Conservation (phyloP, 1,284 basidiomycete genomes). For the Irpex lacteus region DNA sequence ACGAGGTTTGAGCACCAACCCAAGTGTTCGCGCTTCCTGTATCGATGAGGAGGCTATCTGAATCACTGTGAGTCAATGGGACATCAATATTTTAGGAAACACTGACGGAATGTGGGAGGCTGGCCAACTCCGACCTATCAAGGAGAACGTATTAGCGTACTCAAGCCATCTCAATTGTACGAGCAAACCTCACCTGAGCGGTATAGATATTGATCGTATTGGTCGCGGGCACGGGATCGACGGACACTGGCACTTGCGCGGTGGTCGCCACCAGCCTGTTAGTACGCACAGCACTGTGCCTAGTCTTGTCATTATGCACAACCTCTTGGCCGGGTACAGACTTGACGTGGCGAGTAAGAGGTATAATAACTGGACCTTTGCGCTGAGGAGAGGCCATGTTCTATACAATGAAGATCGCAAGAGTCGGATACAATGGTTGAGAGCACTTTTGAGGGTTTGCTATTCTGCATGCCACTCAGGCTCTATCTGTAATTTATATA, state of each 20-base stretch:
- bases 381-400: constrained; percentile 7
- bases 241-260: neutral
- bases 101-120: constrained; percentile 11
- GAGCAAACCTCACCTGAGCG: constrained; percentile 9
- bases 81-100: neutral
- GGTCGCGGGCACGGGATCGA: constrained; percentile 10
- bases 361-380: constrained; percentile 11
- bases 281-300: constrained; percentile 7
- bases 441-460: too few relatives aligned
- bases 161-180: neutral
- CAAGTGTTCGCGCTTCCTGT: constrained; percentile 56
- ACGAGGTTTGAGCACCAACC: constrained; percentile 48
- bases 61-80: neutral
- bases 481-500: too few relatives aligned
- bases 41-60: constrained; percentile 27
- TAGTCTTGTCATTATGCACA: constrained; percentile 11
- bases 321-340: neutral
- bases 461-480: too few relatives aligned
- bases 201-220: constrained; percentile 15
- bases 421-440: too few relatives aligned
- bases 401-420: neutral
- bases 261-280: neutral
- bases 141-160: neutral
- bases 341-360: constrained; percentile 13
- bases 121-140: constrained; percentile 11